Conservation (phyloP, 176 grass and related monocot species). For the Raddia distichophylla region DNA sequence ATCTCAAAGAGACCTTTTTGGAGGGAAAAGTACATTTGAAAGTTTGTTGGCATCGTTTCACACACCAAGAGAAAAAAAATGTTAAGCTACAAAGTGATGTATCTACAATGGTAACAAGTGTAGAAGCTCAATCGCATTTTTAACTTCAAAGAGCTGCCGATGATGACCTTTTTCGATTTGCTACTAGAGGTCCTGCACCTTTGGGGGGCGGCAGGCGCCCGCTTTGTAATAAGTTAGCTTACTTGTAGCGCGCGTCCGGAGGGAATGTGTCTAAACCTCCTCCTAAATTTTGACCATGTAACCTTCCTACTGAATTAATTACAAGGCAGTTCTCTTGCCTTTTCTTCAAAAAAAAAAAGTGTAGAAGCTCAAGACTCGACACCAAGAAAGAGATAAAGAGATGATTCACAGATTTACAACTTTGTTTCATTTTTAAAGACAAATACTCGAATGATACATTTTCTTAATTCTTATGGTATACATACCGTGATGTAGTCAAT, state of each 20-base stretch:
- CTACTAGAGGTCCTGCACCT: too few species aligned
- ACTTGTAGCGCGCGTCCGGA: too few species aligned
- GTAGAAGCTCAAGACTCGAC: not conserved
- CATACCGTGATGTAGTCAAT: conserved; percentile 84
- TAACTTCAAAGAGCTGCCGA: too few species aligned
- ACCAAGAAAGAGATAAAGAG: not conserved
- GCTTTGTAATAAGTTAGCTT: too few species aligned
- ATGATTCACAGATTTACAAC: not conserved
- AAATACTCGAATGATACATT: conserved; percentile 1
- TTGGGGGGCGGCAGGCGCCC: too few species aligned
- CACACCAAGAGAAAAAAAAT: conserved; percentile 21
- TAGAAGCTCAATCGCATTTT: conserved; percentile 27
- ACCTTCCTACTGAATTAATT: too few species aligned
- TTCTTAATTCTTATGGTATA: not conserved
- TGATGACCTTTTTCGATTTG: too few species aligned
- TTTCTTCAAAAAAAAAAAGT: too few species aligned
- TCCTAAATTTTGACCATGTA: too few species aligned
- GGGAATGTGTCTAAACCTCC: too few species aligned
- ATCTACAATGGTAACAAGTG: not conserved
- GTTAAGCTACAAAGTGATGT: not conserved
- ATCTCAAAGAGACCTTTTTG: not conserved
- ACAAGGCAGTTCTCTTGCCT: too few species aligned
- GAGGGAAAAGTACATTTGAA: not conserved
- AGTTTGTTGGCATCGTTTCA: conserved; percentile 28
- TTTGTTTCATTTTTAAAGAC: not conserved